Evolutionary conservation across 2,329 filamentous ascomycete genomes (phyloP).

Genomic region (Scopulariopsis brevicaulis): DNA sequence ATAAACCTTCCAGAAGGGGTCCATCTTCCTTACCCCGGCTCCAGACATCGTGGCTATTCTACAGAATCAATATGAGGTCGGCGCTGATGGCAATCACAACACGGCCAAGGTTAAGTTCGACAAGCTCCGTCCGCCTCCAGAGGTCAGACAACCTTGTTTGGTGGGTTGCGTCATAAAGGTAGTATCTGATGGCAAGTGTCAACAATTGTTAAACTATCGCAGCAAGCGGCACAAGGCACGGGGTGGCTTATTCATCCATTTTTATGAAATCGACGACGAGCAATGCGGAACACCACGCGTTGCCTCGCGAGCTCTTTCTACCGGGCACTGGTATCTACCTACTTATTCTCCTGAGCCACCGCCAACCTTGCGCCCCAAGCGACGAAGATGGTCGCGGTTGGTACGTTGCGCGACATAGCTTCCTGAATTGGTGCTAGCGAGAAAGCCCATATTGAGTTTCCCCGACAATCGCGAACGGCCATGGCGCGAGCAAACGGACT

Average conservation of each 20-base stretch:
- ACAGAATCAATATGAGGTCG: neutral
- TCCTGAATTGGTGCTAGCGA: neutral
- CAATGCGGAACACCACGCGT: neutral
- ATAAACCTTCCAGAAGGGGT: neutral
- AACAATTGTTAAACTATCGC: neutral
- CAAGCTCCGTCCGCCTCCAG: neutral
- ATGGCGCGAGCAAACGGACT: neutral
- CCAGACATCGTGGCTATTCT: constrained; percentile 22
- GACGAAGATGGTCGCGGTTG: neutral
- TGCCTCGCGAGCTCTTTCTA: neutral
- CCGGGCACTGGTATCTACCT: neutral
- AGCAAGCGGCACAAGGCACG: neutral
- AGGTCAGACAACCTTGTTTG: neutral
- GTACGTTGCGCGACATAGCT: neutral
- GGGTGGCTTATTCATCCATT: neutral
- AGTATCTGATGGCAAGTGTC: neutral
- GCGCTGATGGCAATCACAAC: neutral
- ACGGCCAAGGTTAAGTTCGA: neutral
- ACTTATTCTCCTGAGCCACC: neutral
- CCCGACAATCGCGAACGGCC: neutral
- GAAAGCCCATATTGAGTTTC: neutral
- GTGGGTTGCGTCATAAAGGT: neutral
- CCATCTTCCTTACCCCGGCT: constrained; percentile 20
- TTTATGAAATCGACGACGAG: neutral
- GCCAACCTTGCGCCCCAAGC: neutral